Conservation (phyloP, 2,329 filamentous ascomycete species). For the Cryphonectria parasitica region DNA sequence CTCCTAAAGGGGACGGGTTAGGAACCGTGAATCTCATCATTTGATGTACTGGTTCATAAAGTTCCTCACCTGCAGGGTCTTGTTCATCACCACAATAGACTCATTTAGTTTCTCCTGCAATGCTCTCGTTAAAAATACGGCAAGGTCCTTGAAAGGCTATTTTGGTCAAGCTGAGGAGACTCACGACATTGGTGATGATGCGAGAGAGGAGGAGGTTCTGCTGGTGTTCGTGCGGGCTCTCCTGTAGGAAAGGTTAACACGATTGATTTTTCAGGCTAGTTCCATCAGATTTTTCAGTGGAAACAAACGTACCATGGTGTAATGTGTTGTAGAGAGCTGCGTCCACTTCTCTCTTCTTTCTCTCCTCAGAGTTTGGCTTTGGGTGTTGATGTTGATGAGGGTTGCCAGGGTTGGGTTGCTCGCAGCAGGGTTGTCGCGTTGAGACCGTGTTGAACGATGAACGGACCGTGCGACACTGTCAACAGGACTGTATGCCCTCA, state of each 20-base stretch:
- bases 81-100: slow-evolving; percentile 89
- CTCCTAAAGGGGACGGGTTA: slow-evolving; percentile 60
- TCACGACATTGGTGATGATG: slow-evolving; percentile 96
- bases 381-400: slow-evolving; percentile 11
- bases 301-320: slow-evolving; percentile 20
- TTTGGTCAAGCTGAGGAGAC: slow-evolving; percentile 40
- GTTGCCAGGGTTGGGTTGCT: slow-evolving; percentile 15
- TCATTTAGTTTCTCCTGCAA: slow-evolving; percentile 94
- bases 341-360: neutral
- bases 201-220: slow-evolving; percentile 91
- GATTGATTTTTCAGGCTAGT: too few relatives aligned
- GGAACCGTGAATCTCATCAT: neutral
- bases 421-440: slow-evolving; percentile 14
- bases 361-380: slow-evolving; percentile 9
- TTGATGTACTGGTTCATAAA: neutral
- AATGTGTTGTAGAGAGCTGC: neutral
- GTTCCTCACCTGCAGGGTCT: slow-evolving; percentile 73
- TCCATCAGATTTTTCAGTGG: too few relatives aligned
- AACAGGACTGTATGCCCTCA: slow-evolving; percentile 6
- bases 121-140: slow-evolving; percentile 23
- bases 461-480: slow-evolving; percentile 3
- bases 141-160: neutral
- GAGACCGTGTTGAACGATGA: slow-evolving; percentile 11
- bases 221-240: slow-evolving; percentile 97
- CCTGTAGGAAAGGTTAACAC: slow-evolving; percentile 51